These are phyloP conservation scores for Venturia effusa DNA, from an alignment of 2,329 filamentous ascomycete species.

Conservation along the genomic window DNA sequence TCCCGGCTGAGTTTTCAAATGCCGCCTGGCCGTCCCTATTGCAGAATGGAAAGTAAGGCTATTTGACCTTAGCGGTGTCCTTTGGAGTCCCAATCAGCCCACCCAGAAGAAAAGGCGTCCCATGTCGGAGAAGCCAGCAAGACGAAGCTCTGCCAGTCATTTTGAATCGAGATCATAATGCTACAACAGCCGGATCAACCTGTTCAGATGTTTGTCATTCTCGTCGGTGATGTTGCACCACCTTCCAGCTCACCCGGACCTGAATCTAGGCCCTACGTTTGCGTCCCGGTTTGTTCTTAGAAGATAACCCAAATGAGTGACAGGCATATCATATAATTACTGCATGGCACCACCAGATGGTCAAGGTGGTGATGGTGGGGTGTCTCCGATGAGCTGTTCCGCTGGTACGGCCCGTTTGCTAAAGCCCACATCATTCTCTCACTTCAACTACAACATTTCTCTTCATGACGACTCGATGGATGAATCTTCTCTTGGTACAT, in stretches of 20 bases:
- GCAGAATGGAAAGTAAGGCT: no score
- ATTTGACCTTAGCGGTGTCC: no score
- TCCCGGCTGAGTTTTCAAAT: not conserved
- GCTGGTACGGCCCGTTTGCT: not conserved
- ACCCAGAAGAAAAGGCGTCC: no score
- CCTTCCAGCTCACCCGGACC: not conserved
- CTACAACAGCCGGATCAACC: not conserved
- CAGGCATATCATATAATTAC: constrained; percentile 6
- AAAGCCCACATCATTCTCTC: not conserved
- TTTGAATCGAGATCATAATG: not conserved
- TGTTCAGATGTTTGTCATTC: not conserved
- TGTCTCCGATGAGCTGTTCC: no score
- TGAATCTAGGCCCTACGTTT: not conserved
- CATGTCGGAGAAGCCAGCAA: no score
- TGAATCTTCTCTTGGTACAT: no score
- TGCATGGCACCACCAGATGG: constrained; percentile 5
- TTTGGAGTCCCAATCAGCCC: no score
- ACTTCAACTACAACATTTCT: no score
- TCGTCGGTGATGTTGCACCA: not conserved
- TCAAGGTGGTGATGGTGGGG: no score
- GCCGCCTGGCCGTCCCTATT: not conserved
- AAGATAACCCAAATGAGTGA: not conserved
- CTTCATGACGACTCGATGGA: no score
- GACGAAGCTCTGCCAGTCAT: no score
- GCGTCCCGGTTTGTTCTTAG: not conserved